Base-by-base conservation (phyloP, 164 flowering plant species). In the Chloranthus sessilifolius region DNA sequence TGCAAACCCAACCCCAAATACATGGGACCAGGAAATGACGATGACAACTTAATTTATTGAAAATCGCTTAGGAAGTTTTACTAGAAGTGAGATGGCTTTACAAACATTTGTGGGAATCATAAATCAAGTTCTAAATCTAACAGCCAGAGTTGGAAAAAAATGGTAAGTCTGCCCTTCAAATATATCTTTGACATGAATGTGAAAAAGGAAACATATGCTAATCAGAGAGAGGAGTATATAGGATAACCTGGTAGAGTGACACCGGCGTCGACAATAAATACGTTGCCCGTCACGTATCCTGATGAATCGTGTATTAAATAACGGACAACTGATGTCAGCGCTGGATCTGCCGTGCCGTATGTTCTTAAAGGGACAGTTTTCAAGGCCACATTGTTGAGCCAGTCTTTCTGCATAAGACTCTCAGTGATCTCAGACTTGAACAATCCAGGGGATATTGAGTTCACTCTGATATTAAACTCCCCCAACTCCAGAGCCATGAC, bases 401-500 rank as follows among this genome's bases (percentile, higher is more conserved):
- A 75, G 4, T 63, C 52, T 49, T 75, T 75, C 50, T 58, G 48
- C 61, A 69, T 55, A 12, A 69, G 74, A 1, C 46, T 55, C 40
- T 63, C 56, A 2, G 74, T 71, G 41, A 69, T 74, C 58, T 66
- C 74, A 17, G 79, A 74, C 55, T 55, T 65, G 52, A 71, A 71
- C 15, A 71, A 24, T 17, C 74, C 76, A 7, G 76, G 79, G 17
- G 65, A 42, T 44, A 71, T 66, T 2, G 72, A 54, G 41, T 74
- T 71, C 42, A 69, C 73, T 45, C 76, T 58, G 43, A 71, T 74
- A 20, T 63, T 66, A 31, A 53, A 37, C 20, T 10, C 49, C 19
- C 76, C 79, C 38, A 74, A 36, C 72, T 71, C 76, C 45, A 74
- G 4, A n/a, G 73, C 68, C 73, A 74, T 64, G 15, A 56, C 47